Base-by-base conservation (phyloP, 179 eudicot species). In the Silene noctiflora region DNA sequence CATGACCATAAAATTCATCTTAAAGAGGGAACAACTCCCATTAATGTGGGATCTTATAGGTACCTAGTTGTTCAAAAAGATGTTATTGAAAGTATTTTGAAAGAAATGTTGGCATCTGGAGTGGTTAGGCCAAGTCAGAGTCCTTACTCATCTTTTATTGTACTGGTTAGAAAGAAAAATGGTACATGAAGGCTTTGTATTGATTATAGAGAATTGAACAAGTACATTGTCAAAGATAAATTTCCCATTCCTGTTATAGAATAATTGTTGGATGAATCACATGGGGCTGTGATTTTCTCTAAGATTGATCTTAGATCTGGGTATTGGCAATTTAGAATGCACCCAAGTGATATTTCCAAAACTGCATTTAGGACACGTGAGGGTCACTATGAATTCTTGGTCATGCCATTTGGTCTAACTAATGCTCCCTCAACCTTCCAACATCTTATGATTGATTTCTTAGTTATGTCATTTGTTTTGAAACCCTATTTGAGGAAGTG, bases 371-470 rank as follows among this genome's bases (percentile, higher is more conserved):
- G 42, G 42, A 35, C 42, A 35, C 42, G 6, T 35, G 42, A 35
- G 42, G 42, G 42, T 1, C 42, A 35, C 9, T 35, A 35, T 35
- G 42, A 35, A 35, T 35, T 35, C 9, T 6, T 35, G 9, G 42
- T 35, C 9, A 35, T 35, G 42, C 60, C 69, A 4, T 74, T 74
- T 17, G 73, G 73, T 6, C 19, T 67, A 4, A 44, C 46, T 0
- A 67, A 76, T 55, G 72, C 73, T 0, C 73, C 78, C 53, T n/a
- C 78, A 1, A 76, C 66, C 0, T 76, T 76, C 13, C 65, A 59
- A 59, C 20, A 59, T 0, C 17, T 76, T 0, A 76, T 67, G 73
- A 76, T 51, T 56, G 6, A n/a, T n/a, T n/a, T n/a, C n/a, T n/a
- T n/a, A n/a, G n/a, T n/a, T n/a, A n/a, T n/a, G n/a, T n/a, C n/a